Percentiles rank a stretch among this genome's conserved stretches.
phyloP scores from a whole-genome alignment of 2,329 filamentous ascomycete species.

The Colletotrichum lindemuthianum region DNA sequence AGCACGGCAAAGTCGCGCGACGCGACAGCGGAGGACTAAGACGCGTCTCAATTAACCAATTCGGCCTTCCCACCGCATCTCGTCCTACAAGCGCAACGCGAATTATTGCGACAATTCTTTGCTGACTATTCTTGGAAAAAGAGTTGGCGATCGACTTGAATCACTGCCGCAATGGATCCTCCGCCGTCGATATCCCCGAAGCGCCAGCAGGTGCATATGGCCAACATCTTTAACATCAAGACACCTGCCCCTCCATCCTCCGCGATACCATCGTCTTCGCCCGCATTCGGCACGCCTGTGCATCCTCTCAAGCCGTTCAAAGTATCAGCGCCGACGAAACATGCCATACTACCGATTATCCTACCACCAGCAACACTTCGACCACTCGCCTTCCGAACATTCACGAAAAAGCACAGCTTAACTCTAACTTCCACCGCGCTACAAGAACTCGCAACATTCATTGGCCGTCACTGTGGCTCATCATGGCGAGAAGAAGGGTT shows the following conservation, averaged over 20 bases:
- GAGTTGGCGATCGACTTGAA: background rate
- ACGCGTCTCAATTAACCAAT: conserved; percentile 38
- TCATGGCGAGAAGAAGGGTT: conserved; percentile 96
- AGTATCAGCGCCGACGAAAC: conserved; percentile 57
- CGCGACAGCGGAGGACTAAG: conserved; percentile 5
- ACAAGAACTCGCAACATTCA: conserved; percentile 85
- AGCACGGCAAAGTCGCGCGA: background rate
- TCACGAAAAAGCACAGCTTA: conserved; percentile 97
- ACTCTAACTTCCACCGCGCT: conserved; percentile 90
- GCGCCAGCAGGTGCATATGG: conserved; percentile 43
- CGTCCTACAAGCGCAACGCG: too few species aligned
- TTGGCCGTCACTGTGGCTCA: conserved; percentile 92
- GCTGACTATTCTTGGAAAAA: background rate
- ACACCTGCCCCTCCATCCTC: conserved; percentile 56
- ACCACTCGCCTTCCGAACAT: conserved; percentile 91
- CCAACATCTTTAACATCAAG: conserved; percentile 52
- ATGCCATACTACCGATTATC: conserved; percentile 83
- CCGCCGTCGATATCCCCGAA: conserved; percentile 35
- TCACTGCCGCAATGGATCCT: conserved; percentile 46
- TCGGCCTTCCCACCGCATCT: background rate
- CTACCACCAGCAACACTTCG: conserved; percentile 87
- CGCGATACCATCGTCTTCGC: conserved; percentile 85
- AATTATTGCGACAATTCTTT: conserved; percentile 2
- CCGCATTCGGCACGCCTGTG: conserved; percentile 87
- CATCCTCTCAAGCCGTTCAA: conserved; percentile 78